Percentiles rank a stretch among this genome's conserved stretches.
These are phyloP conservation scores for Xylariaceae sp. DNA, from an alignment of 2,329 filamentous ascomycete species.

Conservation along the genomic window DNA sequence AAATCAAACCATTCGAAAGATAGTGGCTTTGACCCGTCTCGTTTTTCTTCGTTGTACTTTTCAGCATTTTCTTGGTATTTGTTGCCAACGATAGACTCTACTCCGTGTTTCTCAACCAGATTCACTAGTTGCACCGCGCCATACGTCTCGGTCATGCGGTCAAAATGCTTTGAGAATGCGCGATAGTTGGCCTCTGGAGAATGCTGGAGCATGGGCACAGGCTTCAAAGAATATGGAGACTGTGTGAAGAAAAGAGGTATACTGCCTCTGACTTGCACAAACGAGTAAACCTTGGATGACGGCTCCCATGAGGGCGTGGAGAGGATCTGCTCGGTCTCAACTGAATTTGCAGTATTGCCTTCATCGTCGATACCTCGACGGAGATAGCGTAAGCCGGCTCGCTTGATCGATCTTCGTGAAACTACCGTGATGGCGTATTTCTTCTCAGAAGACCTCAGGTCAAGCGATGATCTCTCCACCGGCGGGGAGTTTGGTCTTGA, in stretches of 20 bases:
- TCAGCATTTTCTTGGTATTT: conserved; percentile 68
- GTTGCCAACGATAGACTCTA: conserved; percentile 74
- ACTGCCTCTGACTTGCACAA: conserved; percentile 82
- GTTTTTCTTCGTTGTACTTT: conserved; percentile 60
- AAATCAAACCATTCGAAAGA: conserved; percentile 98
- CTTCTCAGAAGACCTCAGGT: conserved; percentile 44
- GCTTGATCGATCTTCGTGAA: conserved; percentile 80
- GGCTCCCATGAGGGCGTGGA: conserved; percentile 65
- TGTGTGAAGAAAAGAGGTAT: conserved; percentile 96
- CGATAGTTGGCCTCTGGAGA: conserved; percentile 72
- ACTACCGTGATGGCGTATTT: conserved; percentile 81
- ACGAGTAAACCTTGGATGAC: conserved; percentile 67
- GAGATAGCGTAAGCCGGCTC: conserved; percentile 85
- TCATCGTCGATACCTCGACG: conserved; percentile 87
- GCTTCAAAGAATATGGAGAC: conserved; percentile 88
- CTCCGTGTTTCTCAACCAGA: conserved; percentile 82
- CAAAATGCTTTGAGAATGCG: conserved; percentile 78
- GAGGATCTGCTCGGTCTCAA: conserved; percentile 93
- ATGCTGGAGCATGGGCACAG: conserved; percentile 76
- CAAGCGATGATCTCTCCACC: conserved; percentile 21
- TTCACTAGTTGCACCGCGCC: conserved; percentile 75
- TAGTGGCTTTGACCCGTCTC: conserved; percentile 44
- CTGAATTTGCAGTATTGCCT: conserved; percentile 81
- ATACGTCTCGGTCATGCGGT: conserved; percentile 64
- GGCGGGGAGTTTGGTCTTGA: conserved; percentile 15